Conservation (phyloP, 2,329 filamentous ascomycete genomes). For the Colletotrichum acutatum region DNA sequence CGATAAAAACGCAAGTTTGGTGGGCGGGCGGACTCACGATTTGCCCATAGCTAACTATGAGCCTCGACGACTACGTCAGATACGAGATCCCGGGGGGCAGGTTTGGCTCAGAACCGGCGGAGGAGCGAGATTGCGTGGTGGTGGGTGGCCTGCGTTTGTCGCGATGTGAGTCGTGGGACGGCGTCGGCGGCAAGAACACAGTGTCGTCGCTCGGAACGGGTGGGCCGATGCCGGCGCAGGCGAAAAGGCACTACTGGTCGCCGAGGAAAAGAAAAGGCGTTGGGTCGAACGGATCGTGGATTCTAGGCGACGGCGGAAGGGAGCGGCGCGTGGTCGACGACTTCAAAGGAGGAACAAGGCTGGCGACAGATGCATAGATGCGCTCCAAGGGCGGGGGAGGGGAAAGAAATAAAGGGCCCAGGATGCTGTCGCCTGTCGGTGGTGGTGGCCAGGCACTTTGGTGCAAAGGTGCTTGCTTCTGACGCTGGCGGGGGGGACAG, state of each 20-base stretch:
- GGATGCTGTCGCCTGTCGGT: conserved; percentile 7
- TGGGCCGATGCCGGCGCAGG: neutral
- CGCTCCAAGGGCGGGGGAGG: conserved; percentile 25
- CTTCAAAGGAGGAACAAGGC: conserved; percentile 8
- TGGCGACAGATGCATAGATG: conserved; percentile 6
- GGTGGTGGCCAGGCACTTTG: neutral
- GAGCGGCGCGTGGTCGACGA: neutral
- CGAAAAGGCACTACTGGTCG: neutral
- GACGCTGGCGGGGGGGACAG: neutral
- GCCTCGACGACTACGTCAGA: neutral
- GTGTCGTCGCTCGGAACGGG: conserved; percentile 4
- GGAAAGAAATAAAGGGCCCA: conserved; percentile 28
- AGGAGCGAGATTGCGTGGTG: neutral
- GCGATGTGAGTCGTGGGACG: conserved; percentile 3
- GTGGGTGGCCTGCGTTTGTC: conserved; percentile 7
- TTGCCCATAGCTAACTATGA: conserved; percentile 53
- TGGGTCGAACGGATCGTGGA: neutral
- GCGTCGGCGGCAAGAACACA: conserved; percentile 1
- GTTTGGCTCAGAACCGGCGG: neutral
- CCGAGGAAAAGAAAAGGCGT: neutral
- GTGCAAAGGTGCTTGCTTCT: neutral
- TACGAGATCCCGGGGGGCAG: neutral
- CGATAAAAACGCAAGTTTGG: neutral
- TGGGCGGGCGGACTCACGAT: conserved; percentile 50
- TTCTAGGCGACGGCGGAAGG: neutral